Base-by-base conservation (phyloP, 352 stramenopile species). In the Aphanomyces astaci region DNA sequence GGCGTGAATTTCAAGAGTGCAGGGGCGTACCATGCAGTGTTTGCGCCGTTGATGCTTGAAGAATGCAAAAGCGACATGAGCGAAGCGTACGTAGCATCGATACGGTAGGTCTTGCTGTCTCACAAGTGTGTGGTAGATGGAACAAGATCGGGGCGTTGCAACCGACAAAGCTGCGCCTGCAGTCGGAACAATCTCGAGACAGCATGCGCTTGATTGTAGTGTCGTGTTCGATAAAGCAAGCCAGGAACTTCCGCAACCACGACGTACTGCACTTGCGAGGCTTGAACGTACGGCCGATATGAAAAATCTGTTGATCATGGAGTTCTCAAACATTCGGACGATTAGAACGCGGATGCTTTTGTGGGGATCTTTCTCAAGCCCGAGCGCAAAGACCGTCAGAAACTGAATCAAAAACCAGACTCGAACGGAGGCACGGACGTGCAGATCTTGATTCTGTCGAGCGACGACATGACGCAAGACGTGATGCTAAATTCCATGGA, bases 51-150 rank as follows among this genome's bases (percentile, higher is more conserved):
- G 19, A 72, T 95, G 40, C 55, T 95, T 0, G 87, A 94, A 76
- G 87, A 95, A 72, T 88, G 80, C 33, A 86, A 84, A 71, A 91
- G 88, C 25, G 87, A 94, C 67, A 72, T 95, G 27, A 78, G 89
- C 64, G 81, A 93, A 66, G 76, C 77, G 0, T 68, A 43, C 32
- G 62, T 25, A 24, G 2, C 15, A n/a, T 45, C 25, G 11, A 2
- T 33, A 27, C 9, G 24, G 17, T 45, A 30, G 22, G 32, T 32
- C 13, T 4, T 33, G 28, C 4, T 57, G 49, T 57, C 5, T 17
- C 19, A 57, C 32, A 10, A 0, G 19, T 22, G 59, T 22, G 24
- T 24, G 51, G n/a, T 59, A 45, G 48, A 22, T 53, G 60, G 48
- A 15, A 59, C 36, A 66, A 2, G 10, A 30, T 4, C 5, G 60